These are phyloP conservation scores for Mycena citricolor DNA, from an alignment of 1,284 basidiomycete genomes.

Conservation along the genomic window DNA sequence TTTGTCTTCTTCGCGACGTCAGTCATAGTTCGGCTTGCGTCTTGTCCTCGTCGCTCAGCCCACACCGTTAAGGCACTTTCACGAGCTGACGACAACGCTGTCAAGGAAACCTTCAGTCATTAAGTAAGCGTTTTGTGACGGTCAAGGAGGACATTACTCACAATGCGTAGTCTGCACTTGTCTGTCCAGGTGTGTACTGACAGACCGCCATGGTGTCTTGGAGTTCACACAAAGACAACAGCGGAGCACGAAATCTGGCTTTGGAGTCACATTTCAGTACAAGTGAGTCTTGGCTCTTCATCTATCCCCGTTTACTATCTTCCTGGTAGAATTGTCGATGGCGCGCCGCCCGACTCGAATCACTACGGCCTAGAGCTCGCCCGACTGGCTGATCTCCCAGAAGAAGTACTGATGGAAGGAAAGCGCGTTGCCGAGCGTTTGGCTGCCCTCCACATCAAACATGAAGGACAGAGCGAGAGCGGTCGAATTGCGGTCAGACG, in stretches of 20 bases:
- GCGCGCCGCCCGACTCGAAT: conserved; percentile 51
- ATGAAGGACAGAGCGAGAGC: conserved; percentile 59
- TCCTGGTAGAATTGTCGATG: conserved; percentile 65
- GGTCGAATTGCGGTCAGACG: conserved; percentile 59
- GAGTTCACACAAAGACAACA: too few relatives aligned
- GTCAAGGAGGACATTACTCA: conserved; percentile 21
- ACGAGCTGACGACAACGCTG: conserved; percentile 68
- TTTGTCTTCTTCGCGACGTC: conserved; percentile 89
- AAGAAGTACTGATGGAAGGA: conserved; percentile 62
- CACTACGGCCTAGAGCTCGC: conserved; percentile 86
- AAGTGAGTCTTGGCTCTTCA: conserved; percentile 65
- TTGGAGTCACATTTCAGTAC: conserved; percentile 78
- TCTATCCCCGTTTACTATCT: too few relatives aligned
- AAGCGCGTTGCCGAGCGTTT: conserved; percentile 62
- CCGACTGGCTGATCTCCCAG: conserved; percentile 77
- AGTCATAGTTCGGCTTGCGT: conserved; percentile 23
- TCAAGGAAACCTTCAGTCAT: conserved; percentile 70
- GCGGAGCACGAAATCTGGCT: conserved; percentile 52
- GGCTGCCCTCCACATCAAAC: conserved; percentile 55
- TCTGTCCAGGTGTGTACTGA: conserved; percentile 63
- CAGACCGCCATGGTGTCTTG: too few relatives aligned
- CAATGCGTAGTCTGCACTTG: conserved; percentile 66
- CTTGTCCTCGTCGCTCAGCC: neutral
- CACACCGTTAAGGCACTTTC: conserved; percentile 67
- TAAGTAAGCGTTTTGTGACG: conserved; percentile 51